These are phyloP conservation scores for Colletotrichum sansevieriae DNA, from an alignment of 2,329 filamentous ascomycete species.

Conservation along the genomic window DNA sequence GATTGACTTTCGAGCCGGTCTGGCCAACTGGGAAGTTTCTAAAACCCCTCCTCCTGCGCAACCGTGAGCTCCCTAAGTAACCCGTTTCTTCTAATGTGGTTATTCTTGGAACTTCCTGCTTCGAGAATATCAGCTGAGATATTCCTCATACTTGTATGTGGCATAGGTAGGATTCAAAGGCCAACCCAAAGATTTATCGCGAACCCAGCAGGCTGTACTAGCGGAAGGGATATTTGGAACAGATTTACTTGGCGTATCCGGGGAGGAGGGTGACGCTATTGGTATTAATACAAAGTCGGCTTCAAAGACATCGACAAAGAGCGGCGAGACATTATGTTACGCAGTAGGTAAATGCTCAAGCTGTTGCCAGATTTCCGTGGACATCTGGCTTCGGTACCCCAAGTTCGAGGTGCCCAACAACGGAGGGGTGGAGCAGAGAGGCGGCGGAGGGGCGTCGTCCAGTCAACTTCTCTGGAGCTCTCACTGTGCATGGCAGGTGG, in stretches of 20 bases:
- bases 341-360: constrained; percentile 1
- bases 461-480: constrained; percentile 21
- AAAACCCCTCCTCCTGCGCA: constrained; percentile 6
- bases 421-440: constrained; percentile 10
- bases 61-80: neutral
- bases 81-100: neutral
- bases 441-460: constrained; percentile 17
- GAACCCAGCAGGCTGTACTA: neutral
- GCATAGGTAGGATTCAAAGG: neutral
- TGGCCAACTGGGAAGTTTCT: constrained; percentile 26
- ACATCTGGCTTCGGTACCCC: constrained; percentile 25
- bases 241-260: no score
- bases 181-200: neutral
- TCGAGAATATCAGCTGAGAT: no score
- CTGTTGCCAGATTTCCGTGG: neutral
- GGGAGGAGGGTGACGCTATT: no score
- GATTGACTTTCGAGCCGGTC: constrained; percentile 36
- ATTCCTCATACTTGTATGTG: no score
- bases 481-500: constrained; percentile 17
- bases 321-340: neutral
- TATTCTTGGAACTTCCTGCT: neutral
- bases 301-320: no score
- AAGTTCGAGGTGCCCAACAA: constrained; percentile 22
- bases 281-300: no score
- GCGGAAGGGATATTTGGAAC: no score